These are phyloP conservation scores for Rhodotorula sp. DNA, from an alignment of 1,284 basidiomycete genomes.

Conservation along the genomic window DNA sequence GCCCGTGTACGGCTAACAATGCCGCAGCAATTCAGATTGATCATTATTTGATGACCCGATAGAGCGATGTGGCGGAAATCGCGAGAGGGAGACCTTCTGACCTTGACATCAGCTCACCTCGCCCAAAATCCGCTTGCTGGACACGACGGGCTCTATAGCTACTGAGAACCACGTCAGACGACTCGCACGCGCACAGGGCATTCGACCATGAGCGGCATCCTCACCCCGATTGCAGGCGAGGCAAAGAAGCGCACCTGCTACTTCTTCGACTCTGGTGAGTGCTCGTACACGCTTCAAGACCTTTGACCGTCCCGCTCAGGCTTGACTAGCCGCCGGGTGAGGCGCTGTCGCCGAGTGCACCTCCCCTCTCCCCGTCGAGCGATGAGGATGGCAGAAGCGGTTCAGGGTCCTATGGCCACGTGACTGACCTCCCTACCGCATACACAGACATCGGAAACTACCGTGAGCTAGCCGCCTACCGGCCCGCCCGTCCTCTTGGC, in stretches of 20 bases:
- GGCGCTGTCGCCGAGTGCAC: neutral
- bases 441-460: slow-evolving; percentile 44
- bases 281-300: neutral
- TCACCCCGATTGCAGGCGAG: slow-evolving; percentile 39
- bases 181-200: no score
- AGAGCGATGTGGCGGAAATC: no score
- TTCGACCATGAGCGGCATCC: slow-evolving; percentile 28
- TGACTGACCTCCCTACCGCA: neutral
- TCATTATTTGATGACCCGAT: no score
- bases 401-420: neutral
- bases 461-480: slow-evolving; percentile 16
- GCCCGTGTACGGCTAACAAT: no score
- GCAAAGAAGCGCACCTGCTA: slow-evolving; percentile 46
- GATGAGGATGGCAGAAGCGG: neutral
- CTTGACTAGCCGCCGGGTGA: no score
- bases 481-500: neutral
- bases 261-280: slow-evolving; percentile 81
- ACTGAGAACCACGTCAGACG: neutral
- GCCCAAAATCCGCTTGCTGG: neutral
- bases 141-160: neutral
- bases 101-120: neutral
- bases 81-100: no score
- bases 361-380: neutral
- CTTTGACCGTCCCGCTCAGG: no score
- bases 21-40: no score